Conservation (phyloP, 768 basidiomycete genomes). For the Lactifluus echinatus region DNA sequence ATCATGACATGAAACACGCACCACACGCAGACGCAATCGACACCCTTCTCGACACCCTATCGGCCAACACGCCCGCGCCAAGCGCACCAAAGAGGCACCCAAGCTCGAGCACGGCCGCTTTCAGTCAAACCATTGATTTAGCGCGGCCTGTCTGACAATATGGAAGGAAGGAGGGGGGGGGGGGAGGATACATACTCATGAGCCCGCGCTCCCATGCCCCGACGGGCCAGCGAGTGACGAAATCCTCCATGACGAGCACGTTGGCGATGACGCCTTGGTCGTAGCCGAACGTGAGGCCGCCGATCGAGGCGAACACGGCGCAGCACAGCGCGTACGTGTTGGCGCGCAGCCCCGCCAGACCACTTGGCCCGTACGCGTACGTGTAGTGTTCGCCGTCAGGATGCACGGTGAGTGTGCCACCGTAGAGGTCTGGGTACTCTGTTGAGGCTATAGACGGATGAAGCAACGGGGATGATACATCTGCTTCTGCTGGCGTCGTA, state of each 20-base stretch:
- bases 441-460: background rate
- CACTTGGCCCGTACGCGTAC: slow-evolving; percentile 68
- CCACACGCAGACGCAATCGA: slow-evolving; percentile 63
- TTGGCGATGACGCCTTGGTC: slow-evolving; percentile 85
- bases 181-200: slow-evolving; percentile 48
- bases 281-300: slow-evolving; percentile 73
- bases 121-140: background rate
- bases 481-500: background rate
- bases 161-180: background rate
- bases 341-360: slow-evolving; percentile 50
- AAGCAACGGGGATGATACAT: slow-evolving; percentile 12
- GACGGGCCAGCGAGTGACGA: slow-evolving; percentile 57
- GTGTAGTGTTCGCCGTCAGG: slow-evolving; percentile 34
- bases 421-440: slow-evolving; percentile 2
- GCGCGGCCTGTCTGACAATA: background rate
- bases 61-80: slow-evolving; percentile 55
- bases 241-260: slow-evolving; percentile 76
- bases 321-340: slow-evolving; percentile 62
- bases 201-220: slow-evolving; percentile 65
- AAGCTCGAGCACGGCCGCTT: slow-evolving; percentile 71
- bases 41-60: slow-evolving; percentile 55
- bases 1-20: slow-evolving; percentile 28
- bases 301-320: slow-evolving; percentile 67
- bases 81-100: slow-evolving; percentile 75
- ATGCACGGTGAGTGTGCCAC: slow-evolving; percentile 16